A percentile compares a stretch with the other conserved stretches of the same genome.
phyloP scores from a whole-genome alignment of 331 rosid species.

The Spiraea crenata region DNA sequence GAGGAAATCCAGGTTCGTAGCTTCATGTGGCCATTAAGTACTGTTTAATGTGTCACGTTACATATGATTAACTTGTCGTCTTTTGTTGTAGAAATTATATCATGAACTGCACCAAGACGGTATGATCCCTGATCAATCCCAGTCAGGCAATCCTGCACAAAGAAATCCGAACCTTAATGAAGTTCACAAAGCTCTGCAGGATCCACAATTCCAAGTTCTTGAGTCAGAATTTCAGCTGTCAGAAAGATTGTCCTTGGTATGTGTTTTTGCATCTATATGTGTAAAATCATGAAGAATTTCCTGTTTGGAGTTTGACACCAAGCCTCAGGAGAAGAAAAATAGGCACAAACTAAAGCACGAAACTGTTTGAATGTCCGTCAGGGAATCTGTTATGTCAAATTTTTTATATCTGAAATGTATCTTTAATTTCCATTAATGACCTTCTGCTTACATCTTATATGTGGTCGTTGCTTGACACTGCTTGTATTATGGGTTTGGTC shows the following conservation, averaged over 20 bases:
- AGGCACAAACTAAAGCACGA: background rate
- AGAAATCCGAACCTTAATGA: slow-evolving; percentile 37
- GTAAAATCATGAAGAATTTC: slow-evolving; percentile 3
- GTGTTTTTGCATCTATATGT: slow-evolving; percentile 19
- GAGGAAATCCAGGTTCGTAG: slow-evolving; percentile 68
- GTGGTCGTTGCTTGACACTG: slow-evolving; percentile 25
- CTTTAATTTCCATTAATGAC: background rate
- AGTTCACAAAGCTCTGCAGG: slow-evolving; percentile 58
- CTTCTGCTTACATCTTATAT: slow-evolving; percentile 5
- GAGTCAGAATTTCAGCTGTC: slow-evolving; percentile 65
- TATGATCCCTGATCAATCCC: slow-evolving; percentile 35
- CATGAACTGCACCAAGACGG: slow-evolving; percentile 37
- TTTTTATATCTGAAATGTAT: too few relatives aligned
- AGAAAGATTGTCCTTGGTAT: slow-evolving; percentile 60
- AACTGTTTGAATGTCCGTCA: background rate
- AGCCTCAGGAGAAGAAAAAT: background rate
- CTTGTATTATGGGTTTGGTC: slow-evolving; percentile 30
- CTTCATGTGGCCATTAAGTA: slow-evolving; percentile 11
- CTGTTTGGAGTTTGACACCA: background rate
- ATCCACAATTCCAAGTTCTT: slow-evolving; percentile 55
- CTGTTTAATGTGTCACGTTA: background rate
- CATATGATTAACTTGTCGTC: slow-evolving; percentile 3
- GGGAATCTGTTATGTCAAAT: background rate
- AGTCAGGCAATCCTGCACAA: slow-evolving; percentile 46
- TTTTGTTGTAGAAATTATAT: slow-evolving; percentile 47